phyloP scores from a whole-genome alignment of 768 basidiomycete genomes.

The Tylopilus intermedius region DNA sequence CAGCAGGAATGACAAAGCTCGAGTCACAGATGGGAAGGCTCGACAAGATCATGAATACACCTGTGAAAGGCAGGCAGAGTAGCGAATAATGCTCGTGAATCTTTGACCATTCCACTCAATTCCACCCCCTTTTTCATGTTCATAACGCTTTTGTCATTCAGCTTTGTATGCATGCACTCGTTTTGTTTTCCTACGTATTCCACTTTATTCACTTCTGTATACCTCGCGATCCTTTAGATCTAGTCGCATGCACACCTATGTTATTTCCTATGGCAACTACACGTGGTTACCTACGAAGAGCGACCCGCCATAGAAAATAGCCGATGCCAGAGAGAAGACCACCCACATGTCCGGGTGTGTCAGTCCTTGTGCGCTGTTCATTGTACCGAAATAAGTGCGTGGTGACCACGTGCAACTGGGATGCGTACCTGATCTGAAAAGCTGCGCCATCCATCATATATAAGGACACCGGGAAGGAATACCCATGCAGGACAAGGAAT shows the following conservation, averaged over 20 bases:
- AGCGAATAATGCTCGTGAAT: slow-evolving; percentile 4
- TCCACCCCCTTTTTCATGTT: not conserved
- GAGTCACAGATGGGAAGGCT: slow-evolving; percentile 78
- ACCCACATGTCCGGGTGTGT: slow-evolving; percentile 66
- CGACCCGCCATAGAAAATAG: slow-evolving; percentile 39
- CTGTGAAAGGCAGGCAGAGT: slow-evolving; percentile 36
- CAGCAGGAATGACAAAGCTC: slow-evolving; percentile 58
- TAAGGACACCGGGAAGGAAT: slow-evolving; percentile 54
- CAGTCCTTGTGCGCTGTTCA: slow-evolving; percentile 45
- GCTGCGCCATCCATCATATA: slow-evolving; percentile 34
- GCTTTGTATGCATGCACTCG: slow-evolving; percentile 10
- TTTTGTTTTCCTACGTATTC: slow-evolving; percentile 12
- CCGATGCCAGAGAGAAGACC: slow-evolving; percentile 58
- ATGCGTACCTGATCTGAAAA: slow-evolving; percentile 32
- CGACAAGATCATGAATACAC: slow-evolving; percentile 75
- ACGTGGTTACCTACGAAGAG: slow-evolving; percentile 23
- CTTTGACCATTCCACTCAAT: not conserved
- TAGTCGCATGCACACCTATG: slow-evolving; percentile 7
- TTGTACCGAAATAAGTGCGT: not conserved
- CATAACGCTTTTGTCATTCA: not conserved
- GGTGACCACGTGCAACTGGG: not conserved
- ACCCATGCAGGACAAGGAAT: slow-evolving; percentile 79
- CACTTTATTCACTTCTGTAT: slow-evolving; percentile 13
- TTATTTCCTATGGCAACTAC: not conserved
- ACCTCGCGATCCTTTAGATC: slow-evolving; percentile 9